phyloP scores from a whole-genome alignment of 257 asterid genomes.

The Solanum chilense region DNA sequence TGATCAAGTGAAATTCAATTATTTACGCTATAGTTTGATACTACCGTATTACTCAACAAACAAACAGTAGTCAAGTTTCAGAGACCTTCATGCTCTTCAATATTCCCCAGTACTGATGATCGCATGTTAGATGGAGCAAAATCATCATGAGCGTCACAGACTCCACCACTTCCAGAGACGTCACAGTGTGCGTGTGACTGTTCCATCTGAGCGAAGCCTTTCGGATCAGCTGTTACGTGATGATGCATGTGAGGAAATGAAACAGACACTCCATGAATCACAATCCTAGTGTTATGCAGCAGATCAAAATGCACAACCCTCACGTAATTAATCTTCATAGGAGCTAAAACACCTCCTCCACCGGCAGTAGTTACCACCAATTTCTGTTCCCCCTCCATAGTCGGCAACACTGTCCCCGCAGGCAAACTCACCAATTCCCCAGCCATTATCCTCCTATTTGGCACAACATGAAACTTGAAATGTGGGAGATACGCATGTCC shows the following conservation, averaged over 20 bases:
- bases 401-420: constrained; percentile 30
- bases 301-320: constrained; percentile 38
- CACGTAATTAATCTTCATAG: constrained; percentile 53
- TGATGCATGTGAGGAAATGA: constrained; percentile 53
- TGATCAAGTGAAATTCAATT: neutral
- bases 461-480: constrained; percentile 62
- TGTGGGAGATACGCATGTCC: constrained; percentile 40
- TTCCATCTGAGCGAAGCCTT: constrained; percentile 14
- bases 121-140: constrained; percentile 37
- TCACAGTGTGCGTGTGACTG: constrained; percentile 20
- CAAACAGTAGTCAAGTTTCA: constrained; percentile 5
- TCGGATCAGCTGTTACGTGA: constrained; percentile 9
- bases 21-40: neutral
- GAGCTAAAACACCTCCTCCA: constrained; percentile 46
- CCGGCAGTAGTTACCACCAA: constrained; percentile 54
- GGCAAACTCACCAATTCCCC: constrained; percentile 49
- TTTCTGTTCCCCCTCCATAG: constrained; percentile 40
- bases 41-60: neutral
- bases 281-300: constrained; percentile 55
- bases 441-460: constrained; percentile 44
- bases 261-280: constrained; percentile 44
- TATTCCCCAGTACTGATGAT: constrained; percentile 13
- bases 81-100: constrained; percentile 24
- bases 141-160: constrained; percentile 27
- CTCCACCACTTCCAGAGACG: constrained; percentile 30